These are phyloP conservation scores for Antitrichia curtipendula DNA, from an alignment of 225 moss, liverwort and hornwort genomes.

Conservation along the genomic window DNA sequence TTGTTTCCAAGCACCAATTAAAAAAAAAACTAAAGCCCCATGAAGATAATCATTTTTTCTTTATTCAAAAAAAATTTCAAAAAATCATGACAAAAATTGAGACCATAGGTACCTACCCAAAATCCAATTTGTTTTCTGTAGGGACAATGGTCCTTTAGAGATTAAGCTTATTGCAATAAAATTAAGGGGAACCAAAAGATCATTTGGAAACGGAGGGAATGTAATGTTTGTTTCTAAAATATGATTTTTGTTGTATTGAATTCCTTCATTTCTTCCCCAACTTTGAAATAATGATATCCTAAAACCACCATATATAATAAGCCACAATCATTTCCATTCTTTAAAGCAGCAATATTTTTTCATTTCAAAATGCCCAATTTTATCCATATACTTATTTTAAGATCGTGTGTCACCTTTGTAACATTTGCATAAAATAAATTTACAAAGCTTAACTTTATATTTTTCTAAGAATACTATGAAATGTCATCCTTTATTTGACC, in stretches of 20 bases:
- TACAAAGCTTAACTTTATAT: background rate
- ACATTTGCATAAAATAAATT: background rate
- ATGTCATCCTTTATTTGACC: background rate
- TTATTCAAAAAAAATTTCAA: no score
- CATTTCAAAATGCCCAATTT: background rate
- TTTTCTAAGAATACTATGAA: background rate
- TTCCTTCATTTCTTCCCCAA: background rate
- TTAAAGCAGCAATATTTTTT: background rate
- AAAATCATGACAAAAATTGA: no score
- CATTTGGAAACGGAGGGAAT: background rate
- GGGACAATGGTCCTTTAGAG: no score
- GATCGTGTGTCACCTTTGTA: background rate
- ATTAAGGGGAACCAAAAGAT: no score
- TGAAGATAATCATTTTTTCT: no score
- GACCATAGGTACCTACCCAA: no score
- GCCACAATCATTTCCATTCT: background rate
- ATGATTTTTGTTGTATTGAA: fast-evolving
- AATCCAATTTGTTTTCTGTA: no score
- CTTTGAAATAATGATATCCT: background rate
- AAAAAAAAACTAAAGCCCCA: no score
- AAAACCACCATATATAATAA: background rate
- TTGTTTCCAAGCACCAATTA: no score
- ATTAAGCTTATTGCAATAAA: no score
- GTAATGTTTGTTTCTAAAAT: no score
- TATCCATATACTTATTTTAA: background rate